phyloP scores from a whole-genome alignment of 2,329 filamentous ascomycete species.

The Botrytis sinoallii region DNA sequence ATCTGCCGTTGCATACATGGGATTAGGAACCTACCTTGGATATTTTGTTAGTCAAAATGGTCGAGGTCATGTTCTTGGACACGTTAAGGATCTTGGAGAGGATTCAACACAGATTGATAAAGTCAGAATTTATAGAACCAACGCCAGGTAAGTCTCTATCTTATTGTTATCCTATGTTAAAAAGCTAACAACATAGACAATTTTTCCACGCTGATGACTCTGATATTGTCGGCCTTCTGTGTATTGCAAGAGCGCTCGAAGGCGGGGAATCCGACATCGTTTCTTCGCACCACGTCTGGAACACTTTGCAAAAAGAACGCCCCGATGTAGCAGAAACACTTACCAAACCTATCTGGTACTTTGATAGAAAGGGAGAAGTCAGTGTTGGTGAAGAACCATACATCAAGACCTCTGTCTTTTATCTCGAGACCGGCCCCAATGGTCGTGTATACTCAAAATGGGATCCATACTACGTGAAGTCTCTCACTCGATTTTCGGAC shows the following conservation, averaged over 20 bases:
- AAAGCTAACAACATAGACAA: conserved; percentile 47
- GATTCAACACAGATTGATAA: conserved; percentile 63
- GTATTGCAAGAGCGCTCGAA: conserved; percentile 72
- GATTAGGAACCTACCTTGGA: conserved; percentile 77
- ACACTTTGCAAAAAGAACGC: conserved; percentile 68
- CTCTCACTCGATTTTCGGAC: conserved; percentile 70
- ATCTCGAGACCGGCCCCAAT: conserved; percentile 66
- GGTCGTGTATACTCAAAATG: conserved; percentile 77
- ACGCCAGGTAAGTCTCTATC: conserved; percentile 53
- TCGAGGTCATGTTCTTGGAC: conserved; percentile 78
- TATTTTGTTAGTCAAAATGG: conserved; percentile 88
- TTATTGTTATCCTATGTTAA: not conserved
- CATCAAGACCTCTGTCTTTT: conserved; percentile 70
- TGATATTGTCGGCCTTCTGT: conserved; percentile 80
- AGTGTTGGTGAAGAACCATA: conserved; percentile 72
- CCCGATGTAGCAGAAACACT: conserved; percentile 76
- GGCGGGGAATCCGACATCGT: conserved; percentile 83
- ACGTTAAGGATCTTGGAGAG: conserved; percentile 81
- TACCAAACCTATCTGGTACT: conserved; percentile 81
- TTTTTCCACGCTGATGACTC: conserved; percentile 84
- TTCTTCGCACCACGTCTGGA: conserved; percentile 77
- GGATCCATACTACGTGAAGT: conserved; percentile 85
- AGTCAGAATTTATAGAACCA: conserved; percentile 87
- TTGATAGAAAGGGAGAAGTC: conserved; percentile 84
- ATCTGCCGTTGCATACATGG: conserved; percentile 86